Evolutionary conservation across 768 basidiomycete species (phyloP).

Genomic region (Lepiota brunneoincarnata): DNA sequence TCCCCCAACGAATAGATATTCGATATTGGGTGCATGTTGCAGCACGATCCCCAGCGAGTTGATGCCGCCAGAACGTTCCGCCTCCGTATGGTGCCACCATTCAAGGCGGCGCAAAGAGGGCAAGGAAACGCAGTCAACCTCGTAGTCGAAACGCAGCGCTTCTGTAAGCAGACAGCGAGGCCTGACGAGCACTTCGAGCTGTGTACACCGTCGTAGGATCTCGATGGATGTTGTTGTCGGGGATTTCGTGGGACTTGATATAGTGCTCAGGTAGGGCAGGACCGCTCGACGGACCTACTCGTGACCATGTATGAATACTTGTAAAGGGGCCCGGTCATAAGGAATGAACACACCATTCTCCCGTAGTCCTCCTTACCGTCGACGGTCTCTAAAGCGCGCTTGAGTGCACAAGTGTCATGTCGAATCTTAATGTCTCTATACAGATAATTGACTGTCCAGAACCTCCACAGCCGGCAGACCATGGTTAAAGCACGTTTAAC

Average conservation of each 20-base stretch:
- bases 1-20: slow-evolving; percentile 58
- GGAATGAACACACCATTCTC: slow-evolving; percentile 24
- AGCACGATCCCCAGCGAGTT: slow-evolving; percentile 58
- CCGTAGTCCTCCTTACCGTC: slow-evolving; percentile 24
- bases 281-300: slow-evolving; percentile 52
- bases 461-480: slow-evolving; percentile 60
- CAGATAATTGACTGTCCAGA: slow-evolving; percentile 41
- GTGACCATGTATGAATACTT: slow-evolving; percentile 4
- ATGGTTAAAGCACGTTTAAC: slow-evolving; percentile 42
- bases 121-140: slow-evolving; percentile 42
- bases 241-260: slow-evolving; percentile 28
- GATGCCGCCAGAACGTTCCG: slow-evolving; percentile 62
- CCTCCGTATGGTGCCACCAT: slow-evolving; percentile 63
- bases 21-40: slow-evolving; percentile 48
- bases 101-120: slow-evolving; percentile 59
- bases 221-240: slow-evolving; percentile 35
- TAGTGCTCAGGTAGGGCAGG: slow-evolving; percentile 56
- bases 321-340: slow-evolving; percentile 8
- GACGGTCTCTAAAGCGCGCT: slow-evolving; percentile 25
- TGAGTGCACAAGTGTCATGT: slow-evolving; percentile 26
- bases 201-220: slow-evolving; percentile 46
- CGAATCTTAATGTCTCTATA: slow-evolving; percentile 53
- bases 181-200: slow-evolving; percentile 54
- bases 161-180: slow-evolving; percentile 30
- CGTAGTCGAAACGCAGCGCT: slow-evolving; percentile 48